Evolutionary conservation across 108 stramenopile genomes (phyloP).

Genomic region (Discostella stelligeroides): DNA sequence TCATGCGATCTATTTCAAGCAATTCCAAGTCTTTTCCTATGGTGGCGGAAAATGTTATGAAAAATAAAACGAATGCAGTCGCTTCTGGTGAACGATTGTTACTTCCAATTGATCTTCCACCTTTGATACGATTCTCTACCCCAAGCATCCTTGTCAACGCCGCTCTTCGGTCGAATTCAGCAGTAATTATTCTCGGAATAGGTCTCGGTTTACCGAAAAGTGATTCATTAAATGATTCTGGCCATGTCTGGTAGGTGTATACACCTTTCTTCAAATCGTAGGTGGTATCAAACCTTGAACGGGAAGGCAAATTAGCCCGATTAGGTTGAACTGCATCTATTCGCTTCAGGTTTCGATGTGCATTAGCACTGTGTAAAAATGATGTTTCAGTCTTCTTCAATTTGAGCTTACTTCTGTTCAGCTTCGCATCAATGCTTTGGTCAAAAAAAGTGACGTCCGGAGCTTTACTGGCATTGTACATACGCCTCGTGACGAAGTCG

Average conservation of each 20-base stretch:
- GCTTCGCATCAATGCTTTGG: conserved; percentile 85
- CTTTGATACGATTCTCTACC: conserved; percentile 25
- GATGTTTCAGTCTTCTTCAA: conserved; percentile 75
- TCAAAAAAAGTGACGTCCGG: conserved; percentile 88
- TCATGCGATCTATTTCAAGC: conserved; percentile 19
- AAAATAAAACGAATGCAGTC: conserved; percentile 81
- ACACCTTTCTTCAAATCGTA: conserved; percentile 28
- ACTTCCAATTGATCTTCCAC: conserved; percentile 44
- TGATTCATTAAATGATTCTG: conserved; percentile 63
- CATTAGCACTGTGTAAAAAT: conserved; percentile 81
- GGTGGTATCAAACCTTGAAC: conserved; percentile 11
- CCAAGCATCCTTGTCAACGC: conserved; percentile 65
- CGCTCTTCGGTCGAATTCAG: conserved; percentile 85
- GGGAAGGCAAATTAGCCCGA: conserved; percentile 34
- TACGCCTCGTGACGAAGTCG: conserved; percentile 82
- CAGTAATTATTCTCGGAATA: conserved; percentile 80
- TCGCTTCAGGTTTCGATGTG: conserved; percentile 75
- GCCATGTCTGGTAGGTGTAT: conserved; percentile 77
- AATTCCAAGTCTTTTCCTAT: conserved; percentile 67
- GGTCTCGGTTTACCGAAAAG: conserved; percentile 73
- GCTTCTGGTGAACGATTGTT: conserved; percentile 64
- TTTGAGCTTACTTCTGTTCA: conserved; percentile 72
- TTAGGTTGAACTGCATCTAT: conserved; percentile 75
- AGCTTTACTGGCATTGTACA: conserved; percentile 79
- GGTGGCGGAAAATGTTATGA: conserved; percentile 69